Base-by-base conservation (phyloP, 305 asterid genomes). In the Coffea humblotiana region DNA sequence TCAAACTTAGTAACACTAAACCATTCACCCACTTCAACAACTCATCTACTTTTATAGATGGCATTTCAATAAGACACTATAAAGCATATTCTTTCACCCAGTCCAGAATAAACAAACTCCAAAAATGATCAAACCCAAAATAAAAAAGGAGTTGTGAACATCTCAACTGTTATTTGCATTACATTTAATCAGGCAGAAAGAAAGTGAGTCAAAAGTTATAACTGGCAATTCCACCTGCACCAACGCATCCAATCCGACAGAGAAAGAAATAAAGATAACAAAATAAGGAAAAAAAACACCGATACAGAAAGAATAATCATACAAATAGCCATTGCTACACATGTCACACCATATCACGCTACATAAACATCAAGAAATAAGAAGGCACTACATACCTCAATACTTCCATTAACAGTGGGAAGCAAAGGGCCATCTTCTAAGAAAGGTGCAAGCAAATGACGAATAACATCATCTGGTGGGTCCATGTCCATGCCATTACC, bases 391-490 rank as follows among this genome's bases (percentile, higher is more conserved):
- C 45, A 1, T 71, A 95, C 98, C 98, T 87, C 84, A 45, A 43
- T 78, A 83, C 70, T 66, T 78, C 75, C 89, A 84, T 83, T 61
- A 45, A 77, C 86, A 45, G 61, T 63, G 45, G 77, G 72, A 16
- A 54, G 78, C 19, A 78, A 40, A 61, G 78, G 64, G 77, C 70
- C 63, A 18, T 88, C 94, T 48, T 86, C 92, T 0, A 71, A 63
- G 76, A 91, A 89, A 1, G 75, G 25, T 23, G 82, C 87, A 70
- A 95, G 81, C 35, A 89, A 66, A 68, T 58, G 74, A 75, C 5
- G 65, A 23, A 90, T 78, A 60, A 88, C 95, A 80, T 89, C 89
- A 78, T 84, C 81, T 56, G 82, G 81, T 27, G 71, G 81, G 72
- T 65, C 74, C 23, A 19, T 64, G 43, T 56, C 72, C 74, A 75